phyloP scores from a whole-genome alignment of 2,329 filamentous ascomycete species.

The Hymenotorrendiella dingleyae region DNA sequence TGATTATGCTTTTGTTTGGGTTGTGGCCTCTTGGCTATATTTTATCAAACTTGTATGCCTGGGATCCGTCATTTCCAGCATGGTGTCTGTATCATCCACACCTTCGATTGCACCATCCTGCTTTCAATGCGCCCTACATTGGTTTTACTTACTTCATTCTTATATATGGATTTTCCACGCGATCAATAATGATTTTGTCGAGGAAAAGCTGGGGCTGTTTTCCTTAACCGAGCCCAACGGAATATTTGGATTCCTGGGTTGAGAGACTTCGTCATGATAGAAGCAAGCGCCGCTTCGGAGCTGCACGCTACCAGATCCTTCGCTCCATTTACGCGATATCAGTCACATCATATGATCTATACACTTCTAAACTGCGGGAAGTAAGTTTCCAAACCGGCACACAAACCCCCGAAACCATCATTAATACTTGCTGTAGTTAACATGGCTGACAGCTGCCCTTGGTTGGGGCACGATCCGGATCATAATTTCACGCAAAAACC shows the following conservation, averaged over 20 bases:
- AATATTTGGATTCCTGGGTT: neutral
- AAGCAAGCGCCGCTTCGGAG: neutral
- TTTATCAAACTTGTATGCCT: neutral
- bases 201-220: neutral
- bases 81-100: constrained; percentile 7
- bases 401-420: neutral
- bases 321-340: neutral
- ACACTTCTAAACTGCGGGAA: constrained; percentile 1
- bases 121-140: neutral
- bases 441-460: neutral
- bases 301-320: neutral
- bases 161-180: neutral
- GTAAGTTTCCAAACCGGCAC: too few relatives aligned
- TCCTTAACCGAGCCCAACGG: neutral
- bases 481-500: neutral
- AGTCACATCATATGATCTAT: neutral
- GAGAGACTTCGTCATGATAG: neutral
- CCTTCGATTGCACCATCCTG: neutral
- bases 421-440: neutral
- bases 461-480: neutral
- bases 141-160: too few relatives aligned
- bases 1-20: constrained; percentile 1
- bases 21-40: constrained; percentile 2
- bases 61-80: neutral
- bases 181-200: neutral